Evolutionary conservation across 495 filamentous ascomycete genomes (phyloP).

Genomic region (Clavariopsis aquatica): DNA sequence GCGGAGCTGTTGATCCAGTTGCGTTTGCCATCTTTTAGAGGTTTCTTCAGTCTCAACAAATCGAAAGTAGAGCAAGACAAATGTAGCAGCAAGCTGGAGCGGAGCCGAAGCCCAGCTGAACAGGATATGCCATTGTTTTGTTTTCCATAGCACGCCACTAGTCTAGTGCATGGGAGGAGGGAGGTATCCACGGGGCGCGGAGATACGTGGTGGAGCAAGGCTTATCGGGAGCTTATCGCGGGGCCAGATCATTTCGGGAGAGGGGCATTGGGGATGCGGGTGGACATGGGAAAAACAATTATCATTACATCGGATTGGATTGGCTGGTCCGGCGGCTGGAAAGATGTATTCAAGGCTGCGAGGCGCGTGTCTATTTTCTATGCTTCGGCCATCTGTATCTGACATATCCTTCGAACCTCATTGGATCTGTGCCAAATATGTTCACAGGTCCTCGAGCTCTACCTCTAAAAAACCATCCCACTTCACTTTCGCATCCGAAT

Average conservation of each 20-base stretch:
- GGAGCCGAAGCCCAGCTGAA: not conserved
- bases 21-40: not conserved
- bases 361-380: constrained; percentile 1
- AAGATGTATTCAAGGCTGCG: not conserved
- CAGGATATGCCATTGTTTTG: constrained; percentile 17
- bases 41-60: not conserved
- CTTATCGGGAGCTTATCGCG: constrained; percentile 27
- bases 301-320: not conserved
- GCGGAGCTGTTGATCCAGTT: not conserved
- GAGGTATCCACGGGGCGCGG: constrained; percentile 36
- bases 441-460: too few relatives aligned
- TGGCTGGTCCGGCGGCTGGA: not conserved
- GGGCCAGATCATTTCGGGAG: not conserved
- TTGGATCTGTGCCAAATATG: too few relatives aligned
- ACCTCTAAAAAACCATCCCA: too few relatives aligned
- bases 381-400: too few relatives aligned
- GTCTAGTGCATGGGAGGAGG: not conserved
- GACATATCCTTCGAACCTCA: too few relatives aligned
- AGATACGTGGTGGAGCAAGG: constrained; percentile 24
- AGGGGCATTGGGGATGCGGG: not conserved
- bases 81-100: not conserved
- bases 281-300: not conserved
- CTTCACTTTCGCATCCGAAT: too few relatives aligned
- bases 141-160: not conserved
- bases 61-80: not conserved